Evolutionary conservation across 257 asterid species (phyloP), one percentile per base, ranked within the genome.

Genomic region (Solanum rostratum): DNA sequence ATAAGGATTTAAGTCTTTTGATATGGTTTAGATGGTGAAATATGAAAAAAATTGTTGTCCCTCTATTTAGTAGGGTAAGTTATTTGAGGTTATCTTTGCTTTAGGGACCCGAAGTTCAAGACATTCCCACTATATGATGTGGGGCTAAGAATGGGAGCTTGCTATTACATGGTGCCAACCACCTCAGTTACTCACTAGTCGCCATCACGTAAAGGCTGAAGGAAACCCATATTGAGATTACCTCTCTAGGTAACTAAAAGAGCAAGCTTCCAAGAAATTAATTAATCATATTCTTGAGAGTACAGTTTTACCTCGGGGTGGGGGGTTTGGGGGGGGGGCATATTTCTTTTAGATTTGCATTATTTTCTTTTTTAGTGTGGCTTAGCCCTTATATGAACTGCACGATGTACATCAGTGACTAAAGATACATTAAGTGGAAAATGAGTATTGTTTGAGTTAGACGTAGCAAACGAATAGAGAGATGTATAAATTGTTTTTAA

Each of bases 181-280:
- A 84, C 88, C 88, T 65, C 46, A 55, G 57, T 60, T 66, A n/a
- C 89, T 86, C 88, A 52, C 80, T 29, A 63, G 92, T 87, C 87
- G 70, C 69, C 74, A 83, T 84, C 91, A 84, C 50, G 37, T 57
- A 41, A 88, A 81, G 46, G 39, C 46, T 15, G 81, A 39, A 79
- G 68, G 59, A 74, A 74, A 46, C 65, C 65, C 46, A 29, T 46
- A 18, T 50, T 50, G 82, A 29, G 62, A 29, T 78, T 78, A 50
- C 63, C 49, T 50, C 63, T 78, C 63, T 78, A 78, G 65, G 59
- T 78, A 50, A 52, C 49, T 78, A 50, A 78, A 76, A 50, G 6
- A 41, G 30, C 82, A 78, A 78, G 82, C 65, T 78, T 78, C 82
- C 3, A 78, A 29, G 57, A 50, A 78, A 10, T 46, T 29, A 50